Evolutionary conservation across 1,139 yeast species (phyloP).

Genomic region (Suhomyces kunorum): DNA sequence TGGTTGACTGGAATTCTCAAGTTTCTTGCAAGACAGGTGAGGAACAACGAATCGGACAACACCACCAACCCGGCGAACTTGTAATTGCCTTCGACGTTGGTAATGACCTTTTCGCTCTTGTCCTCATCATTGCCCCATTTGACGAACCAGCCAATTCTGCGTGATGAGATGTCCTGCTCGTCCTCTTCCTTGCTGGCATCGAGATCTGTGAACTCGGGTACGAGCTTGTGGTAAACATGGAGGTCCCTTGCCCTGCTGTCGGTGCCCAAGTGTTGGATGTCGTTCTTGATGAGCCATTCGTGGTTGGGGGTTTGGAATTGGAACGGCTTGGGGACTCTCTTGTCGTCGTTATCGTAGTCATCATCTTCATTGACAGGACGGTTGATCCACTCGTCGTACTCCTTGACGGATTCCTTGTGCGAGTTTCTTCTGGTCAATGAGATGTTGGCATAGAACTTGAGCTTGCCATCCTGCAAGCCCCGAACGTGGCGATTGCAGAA

Average conservation of each 20-base stretch:
- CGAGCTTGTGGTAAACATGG: conserved; percentile 37
- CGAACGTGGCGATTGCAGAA: conserved; percentile 60
- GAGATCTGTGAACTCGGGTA: conserved; percentile 38
- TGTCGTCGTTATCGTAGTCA: conserved; percentile 28
- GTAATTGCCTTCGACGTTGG: conserved; percentile 25
- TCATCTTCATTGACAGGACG: conserved; percentile 18
- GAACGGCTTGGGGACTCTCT: conserved; percentile 32
- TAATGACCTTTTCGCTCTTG: conserved; percentile 12
- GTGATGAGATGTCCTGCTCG: conserved; percentile 29
- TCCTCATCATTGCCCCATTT: conserved; percentile 38
- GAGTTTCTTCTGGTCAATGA: conserved; percentile 49
- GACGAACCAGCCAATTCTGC: conserved; percentile 46
- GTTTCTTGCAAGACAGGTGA: conserved; percentile 43
- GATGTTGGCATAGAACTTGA: conserved; percentile 55
- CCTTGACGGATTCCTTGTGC: conserved; percentile 21
- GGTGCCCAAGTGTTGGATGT: conserved; percentile 14
- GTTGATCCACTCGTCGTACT: conserved; percentile 28
- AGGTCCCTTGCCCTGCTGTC: conserved; percentile 1
- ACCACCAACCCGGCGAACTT: conserved; percentile 65
- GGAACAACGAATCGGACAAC: conserved; percentile 59
- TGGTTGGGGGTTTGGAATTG: conserved; percentile 43
- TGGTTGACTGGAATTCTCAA: conserved; percentile 28
- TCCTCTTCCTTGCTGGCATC: conserved; percentile 27
- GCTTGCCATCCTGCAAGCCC: conserved; percentile 53
- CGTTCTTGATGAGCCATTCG: conserved; percentile 18